These are phyloP conservation scores for Phoma sp. DNA, from an alignment of 2,329 filamentous ascomycete genomes.

Conservation along the genomic window DNA sequence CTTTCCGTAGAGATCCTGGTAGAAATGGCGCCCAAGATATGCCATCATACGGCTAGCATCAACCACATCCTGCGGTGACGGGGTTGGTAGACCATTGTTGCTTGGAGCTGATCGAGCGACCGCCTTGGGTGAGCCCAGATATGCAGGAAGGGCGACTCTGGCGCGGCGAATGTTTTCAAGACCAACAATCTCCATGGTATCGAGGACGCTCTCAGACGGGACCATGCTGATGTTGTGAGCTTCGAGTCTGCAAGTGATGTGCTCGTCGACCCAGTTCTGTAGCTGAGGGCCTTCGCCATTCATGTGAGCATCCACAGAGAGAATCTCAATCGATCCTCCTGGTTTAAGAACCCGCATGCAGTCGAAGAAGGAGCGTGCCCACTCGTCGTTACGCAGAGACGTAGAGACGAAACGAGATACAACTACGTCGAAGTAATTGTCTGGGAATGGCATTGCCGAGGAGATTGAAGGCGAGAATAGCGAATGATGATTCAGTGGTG, in stretches of 20 bases:
- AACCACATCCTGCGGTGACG: conserved; percentile 26
- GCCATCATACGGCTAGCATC: conserved; percentile 36
- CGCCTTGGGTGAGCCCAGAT: conserved; percentile 18
- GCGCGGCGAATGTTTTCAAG: conserved; percentile 36
- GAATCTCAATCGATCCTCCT: conserved; percentile 35
- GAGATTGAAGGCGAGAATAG: conserved; percentile 32
- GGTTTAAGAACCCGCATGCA: conserved; percentile 37
- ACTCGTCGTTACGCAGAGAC: conserved; percentile 33
- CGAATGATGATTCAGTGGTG: conserved; percentile 37
- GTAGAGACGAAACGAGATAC: conserved; percentile 34
- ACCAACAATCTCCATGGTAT: conserved; percentile 38
- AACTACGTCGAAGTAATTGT: conserved; percentile 35
- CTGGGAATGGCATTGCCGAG: conserved; percentile 31
- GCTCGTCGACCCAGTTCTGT: conserved; percentile 32
- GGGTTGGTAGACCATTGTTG: conserved; percentile 13
- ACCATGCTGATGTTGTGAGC: conserved; percentile 30
- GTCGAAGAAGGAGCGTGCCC: conserved; percentile 37
- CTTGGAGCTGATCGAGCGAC: conserved; percentile 12
- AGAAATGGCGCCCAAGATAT: conserved; percentile 34
- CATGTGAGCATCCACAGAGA: conserved; percentile 34
- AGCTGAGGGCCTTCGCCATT: conserved; percentile 30
- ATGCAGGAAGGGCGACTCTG: conserved; percentile 31
- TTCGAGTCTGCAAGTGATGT: conserved; percentile 29
- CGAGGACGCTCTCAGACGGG: conserved; percentile 34
- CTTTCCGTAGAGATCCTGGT: conserved; percentile 31